Evolutionary conservation across 2,329 filamentous ascomycete species (phyloP), one percentile per base, ranked within the genome.

Genomic region (Pyrenophora graminea): DNA sequence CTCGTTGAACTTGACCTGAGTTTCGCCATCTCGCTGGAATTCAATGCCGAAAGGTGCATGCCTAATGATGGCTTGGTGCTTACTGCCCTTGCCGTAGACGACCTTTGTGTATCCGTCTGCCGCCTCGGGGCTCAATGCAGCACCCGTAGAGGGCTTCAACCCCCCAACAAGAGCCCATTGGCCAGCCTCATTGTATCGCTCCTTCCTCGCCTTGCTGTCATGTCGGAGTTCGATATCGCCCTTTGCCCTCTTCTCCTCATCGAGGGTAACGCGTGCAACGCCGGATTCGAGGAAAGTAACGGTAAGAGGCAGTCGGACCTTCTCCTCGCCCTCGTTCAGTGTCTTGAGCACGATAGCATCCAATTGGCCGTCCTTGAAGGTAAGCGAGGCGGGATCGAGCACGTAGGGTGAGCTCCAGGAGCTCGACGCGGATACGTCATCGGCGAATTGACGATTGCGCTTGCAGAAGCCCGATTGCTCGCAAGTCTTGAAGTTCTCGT

Each of bases 401-500:
- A 82, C 80, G 76, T 97, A 99, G 0, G 93, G 93, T 6, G 91
- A 86, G 60, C 80, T 79, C 89, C 91, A 97, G 23, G 84, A 81
- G 53, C 84, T 85, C 48, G 84, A 77, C 36, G 84, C 77, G 39
- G 83, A 76, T 56, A 86, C 91, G 58, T 83, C 79, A 75, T 97
- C 92, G 70, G 94, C 94, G 71, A 89, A 92, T 33, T 85, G 89
- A 72, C 94, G 86, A 77, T 97, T 97, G 60, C 94, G 89, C 72
- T 91, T 94, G 78, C 94, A 99, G 79, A 99, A 99, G 66, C 94
- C 94, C 4, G 93, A 94, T 72, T 99, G 93, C 62, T 89, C 79
- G 78, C 94, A 99, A 66, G 89, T 96, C 72, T 97, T 99, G 82
- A 97, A 99, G 74, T 96, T 92, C 67, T 96, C 86, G 71, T 96